Conservation (phyloP, 129 eudicot genomes). For the Centella asiatica region DNA sequence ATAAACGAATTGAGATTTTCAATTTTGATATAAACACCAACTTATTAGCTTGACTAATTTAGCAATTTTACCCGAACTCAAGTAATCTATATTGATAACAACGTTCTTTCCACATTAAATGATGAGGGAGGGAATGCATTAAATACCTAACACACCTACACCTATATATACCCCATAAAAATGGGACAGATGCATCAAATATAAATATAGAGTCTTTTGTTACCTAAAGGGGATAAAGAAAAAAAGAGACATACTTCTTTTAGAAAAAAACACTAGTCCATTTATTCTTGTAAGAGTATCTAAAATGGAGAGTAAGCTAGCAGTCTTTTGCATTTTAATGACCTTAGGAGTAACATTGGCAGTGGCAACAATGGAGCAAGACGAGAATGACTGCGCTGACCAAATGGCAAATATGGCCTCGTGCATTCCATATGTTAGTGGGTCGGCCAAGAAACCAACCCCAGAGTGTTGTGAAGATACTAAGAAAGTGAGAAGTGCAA, state of each 20-base stretch:
- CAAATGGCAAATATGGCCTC: slow-evolving; percentile 23
- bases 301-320: slow-evolving; percentile 12
- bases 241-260: neutral
- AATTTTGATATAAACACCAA: too few species aligned
- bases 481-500: slow-evolving; percentile 25
- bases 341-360: neutral
- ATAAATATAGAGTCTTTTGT: neutral
- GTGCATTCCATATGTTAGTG: slow-evolving; percentile 34
- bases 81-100: too few species aligned
- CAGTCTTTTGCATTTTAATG: slow-evolving; percentile 8
- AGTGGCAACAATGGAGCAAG: slow-evolving; percentile 21
- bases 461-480: slow-evolving; percentile 26
- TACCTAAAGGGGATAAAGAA: neutral
- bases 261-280: neutral
- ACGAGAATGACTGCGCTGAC: slow-evolving; percentile 33
- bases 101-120: too few species aligned
- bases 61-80: too few species aligned
- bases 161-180: neutral
- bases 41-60: too few species aligned
- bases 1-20: too few species aligned
- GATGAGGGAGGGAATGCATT: too few species aligned
- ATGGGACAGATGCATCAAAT: neutral
- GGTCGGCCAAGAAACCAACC: slow-evolving; percentile 36
- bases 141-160: neutral
- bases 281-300: neutral